A percentile compares a stretch with the other conserved stretches of the same genome.
These are phyloP conservation scores for Fusarium citri DNA, from an alignment of 2,329 filamentous ascomycete genomes.

Conservation along the genomic window DNA sequence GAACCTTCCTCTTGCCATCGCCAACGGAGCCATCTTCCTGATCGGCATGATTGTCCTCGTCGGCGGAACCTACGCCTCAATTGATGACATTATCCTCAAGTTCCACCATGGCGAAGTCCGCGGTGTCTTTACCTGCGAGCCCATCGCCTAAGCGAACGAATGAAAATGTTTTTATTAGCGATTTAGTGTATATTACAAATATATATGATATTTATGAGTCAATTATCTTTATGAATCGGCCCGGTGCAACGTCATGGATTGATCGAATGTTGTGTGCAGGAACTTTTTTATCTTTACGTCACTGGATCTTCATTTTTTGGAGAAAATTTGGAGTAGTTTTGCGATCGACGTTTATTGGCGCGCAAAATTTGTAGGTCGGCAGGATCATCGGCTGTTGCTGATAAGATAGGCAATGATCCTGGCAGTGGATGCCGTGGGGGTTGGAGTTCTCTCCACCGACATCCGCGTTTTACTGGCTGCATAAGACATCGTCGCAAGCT, in stretches of 20 bases:
- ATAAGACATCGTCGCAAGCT: neutral
- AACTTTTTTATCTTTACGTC: conserved; percentile 8
- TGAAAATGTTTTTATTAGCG: conserved; percentile 14
- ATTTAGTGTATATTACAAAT: conserved; percentile 29
- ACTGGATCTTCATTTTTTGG: conserved; percentile 1
- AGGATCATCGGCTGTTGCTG: neutral
- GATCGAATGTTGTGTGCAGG: neutral
- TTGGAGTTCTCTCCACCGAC: neutral
- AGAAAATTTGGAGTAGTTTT: conserved; percentile 1
- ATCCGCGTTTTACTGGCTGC: neutral
- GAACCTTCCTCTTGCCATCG: conserved; percentile 45
- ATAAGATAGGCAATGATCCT: conserved; percentile 10
- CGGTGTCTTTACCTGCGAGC: conserved; percentile 47
- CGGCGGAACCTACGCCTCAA: conserved; percentile 50
- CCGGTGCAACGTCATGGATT: neutral
- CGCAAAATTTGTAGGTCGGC: neutral
- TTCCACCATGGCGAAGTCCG: conserved; percentile 45
- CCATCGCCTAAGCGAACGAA: conserved; percentile 42
- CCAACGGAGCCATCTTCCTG: conserved; percentile 46
- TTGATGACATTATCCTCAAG: conserved; percentile 47
- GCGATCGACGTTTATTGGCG: conserved; percentile 10
- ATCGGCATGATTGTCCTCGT: conserved; percentile 51
- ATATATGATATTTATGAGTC: conserved; percentile 25
- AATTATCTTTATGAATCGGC: too few relatives aligned
- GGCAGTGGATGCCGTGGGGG: neutral